phyloP scores from a whole-genome alignment of 2,329 filamentous ascomycete species.

The Penicillium sp. region DNA sequence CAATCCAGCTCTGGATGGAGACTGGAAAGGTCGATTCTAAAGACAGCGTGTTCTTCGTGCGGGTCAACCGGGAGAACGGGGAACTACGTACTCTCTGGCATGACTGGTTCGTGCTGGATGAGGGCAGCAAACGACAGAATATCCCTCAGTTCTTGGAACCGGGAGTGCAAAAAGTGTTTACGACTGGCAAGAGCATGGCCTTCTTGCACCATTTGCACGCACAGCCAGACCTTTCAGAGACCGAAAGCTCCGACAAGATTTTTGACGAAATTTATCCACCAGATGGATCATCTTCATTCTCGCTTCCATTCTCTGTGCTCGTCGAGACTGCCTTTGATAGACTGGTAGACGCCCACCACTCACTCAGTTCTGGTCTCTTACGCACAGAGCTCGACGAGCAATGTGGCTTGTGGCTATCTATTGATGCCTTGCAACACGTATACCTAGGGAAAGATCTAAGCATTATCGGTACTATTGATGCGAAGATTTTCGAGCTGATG shows the following conservation, averaged over 20 bases:
- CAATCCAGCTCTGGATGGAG: conserved; percentile 80
- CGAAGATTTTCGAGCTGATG: conserved; percentile 68
- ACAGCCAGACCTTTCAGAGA: conserved; percentile 26
- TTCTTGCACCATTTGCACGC: conserved; percentile 68
- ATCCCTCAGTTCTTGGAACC: conserved; percentile 71
- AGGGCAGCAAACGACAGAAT: conserved; percentile 55
- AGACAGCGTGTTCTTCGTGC: conserved; percentile 72
- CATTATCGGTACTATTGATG: conserved; percentile 61
- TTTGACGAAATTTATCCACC: conserved; percentile 38
- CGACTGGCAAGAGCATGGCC: conserved; percentile 80
- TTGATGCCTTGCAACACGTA: conserved; percentile 65
- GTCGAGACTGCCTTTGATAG: conserved; percentile 66
- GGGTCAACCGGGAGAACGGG: conserved; percentile 51
- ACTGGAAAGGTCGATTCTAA: conserved; percentile 62
- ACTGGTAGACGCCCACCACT: conserved; percentile 75
- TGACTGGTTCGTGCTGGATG: conserved; percentile 64
- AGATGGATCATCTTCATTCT: conserved; percentile 26
- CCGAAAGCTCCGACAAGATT: conserved; percentile 31
- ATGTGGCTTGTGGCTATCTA: conserved; percentile 61
- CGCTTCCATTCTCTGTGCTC: conserved; percentile 56
- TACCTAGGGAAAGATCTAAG: conserved; percentile 75
- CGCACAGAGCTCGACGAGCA: conserved; percentile 62
- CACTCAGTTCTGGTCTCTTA: conserved; percentile 62
- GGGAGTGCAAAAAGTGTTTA: conserved; percentile 69
- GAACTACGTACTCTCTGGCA: conserved; percentile 69